Evolutionary conservation across 1,139 yeast genomes (phyloP).

Genomic region (Debaryomyces sp.): DNA sequence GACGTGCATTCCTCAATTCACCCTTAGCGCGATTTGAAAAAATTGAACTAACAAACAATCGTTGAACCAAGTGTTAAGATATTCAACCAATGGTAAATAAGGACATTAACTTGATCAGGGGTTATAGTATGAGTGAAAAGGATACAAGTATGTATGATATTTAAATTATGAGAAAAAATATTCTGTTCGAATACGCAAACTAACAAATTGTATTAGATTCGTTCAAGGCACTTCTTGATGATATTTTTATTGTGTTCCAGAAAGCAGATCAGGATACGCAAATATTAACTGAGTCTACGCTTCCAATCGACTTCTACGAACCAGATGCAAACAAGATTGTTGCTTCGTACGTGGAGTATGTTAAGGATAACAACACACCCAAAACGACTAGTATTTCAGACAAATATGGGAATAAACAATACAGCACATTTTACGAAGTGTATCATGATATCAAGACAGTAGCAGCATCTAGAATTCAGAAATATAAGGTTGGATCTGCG

Average conservation of each 20-base stretch:
- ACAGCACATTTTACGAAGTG: slow-evolving; percentile 52
- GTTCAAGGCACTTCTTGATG: slow-evolving; percentile 12
- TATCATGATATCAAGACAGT: slow-evolving; percentile 78
- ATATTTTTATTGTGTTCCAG: slow-evolving; percentile 31
- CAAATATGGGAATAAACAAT: slow-evolving; percentile 30
- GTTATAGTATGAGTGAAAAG: not conserved
- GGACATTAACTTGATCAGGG: not conserved
- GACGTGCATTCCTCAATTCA: not conserved
- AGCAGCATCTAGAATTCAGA: slow-evolving; percentile 51
- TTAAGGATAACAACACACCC: slow-evolving; percentile 26
- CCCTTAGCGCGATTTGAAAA: not conserved
- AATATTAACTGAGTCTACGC: slow-evolving; percentile 35
- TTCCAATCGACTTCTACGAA: slow-evolving; percentile 54
- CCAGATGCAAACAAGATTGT: slow-evolving; percentile 43
- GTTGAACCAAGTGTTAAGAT: not conserved
- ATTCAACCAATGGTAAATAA: not conserved
- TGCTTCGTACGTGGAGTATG: slow-evolving; percentile 38
- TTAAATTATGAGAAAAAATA: not conserved
- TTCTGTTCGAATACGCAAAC: not conserved
- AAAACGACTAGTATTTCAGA: slow-evolving; percentile 23
- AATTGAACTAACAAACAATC: slow-evolving; percentile 1
- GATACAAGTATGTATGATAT: not conserved
- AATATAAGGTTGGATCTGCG: slow-evolving; percentile 56
- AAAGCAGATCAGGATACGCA: slow-evolving; percentile 33
- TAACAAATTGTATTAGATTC: slow-evolving; percentile 7